Base-by-base conservation (phyloP, 768 basidiomycete species). In the Pulveroboletus sp. region DNA sequence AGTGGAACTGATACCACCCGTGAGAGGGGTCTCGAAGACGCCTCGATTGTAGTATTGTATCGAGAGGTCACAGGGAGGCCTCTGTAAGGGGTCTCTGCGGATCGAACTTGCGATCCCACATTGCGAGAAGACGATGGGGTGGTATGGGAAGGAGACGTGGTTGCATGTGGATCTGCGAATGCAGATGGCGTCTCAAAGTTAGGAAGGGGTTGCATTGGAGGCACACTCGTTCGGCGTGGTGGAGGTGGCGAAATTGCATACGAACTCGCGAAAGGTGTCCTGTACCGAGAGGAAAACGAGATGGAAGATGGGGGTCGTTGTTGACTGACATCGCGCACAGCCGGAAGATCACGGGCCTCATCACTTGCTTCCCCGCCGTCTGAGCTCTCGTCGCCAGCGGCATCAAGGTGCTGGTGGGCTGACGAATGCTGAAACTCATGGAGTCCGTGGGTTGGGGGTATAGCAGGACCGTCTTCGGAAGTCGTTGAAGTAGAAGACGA, bases 131-230 rank as follows among this genome's bases (percentile, higher is more conserved):
- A 69, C 14, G 72, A 68, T 44, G 65, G 65, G 14, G 67, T 70
- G 31, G 67, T 60, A 56, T 72, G 73, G 13, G 74, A 65, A 33
- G 68, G 69, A 4, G 75, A 68, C 5, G 69, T 50, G 8, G 71
- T 40, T 14, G 74, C 55, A 24, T 69, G 69, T 13, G 75, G 68
- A 38, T 75, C 79, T 3, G 74, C 76, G 56, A 90, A 92, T 8
- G 86, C 85, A 33, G 90, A 91, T 17, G 80, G 77, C 1, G 83
- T 86, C 63, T 86, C 80, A 56, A 81, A 88, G 17, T 70, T 71
- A 8, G 88, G 86, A 45, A 80, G 74, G 4, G 89, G 89, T 63
- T 92, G 89, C n/a, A 73, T 75, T 13, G 76, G 69, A 6, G 87
- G 86, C 15, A 86, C 66, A 40, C 68, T 65, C 30, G 43, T 49